Conservation (phyloP, 2,329 filamentous ascomycete genomes). For the Xylariaceae sp. region DNA sequence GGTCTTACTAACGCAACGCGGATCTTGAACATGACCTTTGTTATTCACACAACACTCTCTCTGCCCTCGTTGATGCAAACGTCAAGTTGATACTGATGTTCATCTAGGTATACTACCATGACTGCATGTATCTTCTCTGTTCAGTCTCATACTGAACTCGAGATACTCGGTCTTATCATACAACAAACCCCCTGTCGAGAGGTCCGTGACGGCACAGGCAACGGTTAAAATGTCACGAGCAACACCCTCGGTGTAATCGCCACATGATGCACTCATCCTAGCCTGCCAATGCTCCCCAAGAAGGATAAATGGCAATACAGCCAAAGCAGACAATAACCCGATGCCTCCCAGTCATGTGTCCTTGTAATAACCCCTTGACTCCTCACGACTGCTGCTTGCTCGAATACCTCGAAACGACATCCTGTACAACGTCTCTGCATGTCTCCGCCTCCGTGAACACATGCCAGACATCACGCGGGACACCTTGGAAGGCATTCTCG, state of each 20-base stretch:
- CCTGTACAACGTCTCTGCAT: slow-evolving; percentile 41
- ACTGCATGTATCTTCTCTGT: no score
- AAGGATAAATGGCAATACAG: neutral
- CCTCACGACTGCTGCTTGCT: neutral
- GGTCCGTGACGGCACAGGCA: neutral
- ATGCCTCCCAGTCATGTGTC: neutral
- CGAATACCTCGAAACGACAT: slow-evolving; percentile 23
- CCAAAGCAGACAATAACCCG: neutral
- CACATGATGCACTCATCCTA: neutral
- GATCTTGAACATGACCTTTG: neutral
- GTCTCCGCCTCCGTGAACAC: slow-evolving; percentile 76
- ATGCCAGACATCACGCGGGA: slow-evolving; percentile 69
- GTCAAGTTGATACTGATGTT: neutral
- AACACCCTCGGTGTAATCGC: neutral
- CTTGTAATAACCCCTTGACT: neutral
- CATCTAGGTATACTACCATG: no score
- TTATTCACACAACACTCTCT: neutral
- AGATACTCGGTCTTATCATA: neutral
- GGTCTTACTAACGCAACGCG: neutral
- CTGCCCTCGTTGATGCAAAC: neutral
- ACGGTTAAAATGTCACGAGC: neutral
- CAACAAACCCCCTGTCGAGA: neutral
- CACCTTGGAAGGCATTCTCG: slow-evolving; percentile 70
- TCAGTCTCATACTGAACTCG: neutral
- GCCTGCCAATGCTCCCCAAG: neutral